Base-by-base conservation (phyloP, 2,329 filamentous ascomycete genomes). In the Sporothrix brunneoviolacea region DNA sequence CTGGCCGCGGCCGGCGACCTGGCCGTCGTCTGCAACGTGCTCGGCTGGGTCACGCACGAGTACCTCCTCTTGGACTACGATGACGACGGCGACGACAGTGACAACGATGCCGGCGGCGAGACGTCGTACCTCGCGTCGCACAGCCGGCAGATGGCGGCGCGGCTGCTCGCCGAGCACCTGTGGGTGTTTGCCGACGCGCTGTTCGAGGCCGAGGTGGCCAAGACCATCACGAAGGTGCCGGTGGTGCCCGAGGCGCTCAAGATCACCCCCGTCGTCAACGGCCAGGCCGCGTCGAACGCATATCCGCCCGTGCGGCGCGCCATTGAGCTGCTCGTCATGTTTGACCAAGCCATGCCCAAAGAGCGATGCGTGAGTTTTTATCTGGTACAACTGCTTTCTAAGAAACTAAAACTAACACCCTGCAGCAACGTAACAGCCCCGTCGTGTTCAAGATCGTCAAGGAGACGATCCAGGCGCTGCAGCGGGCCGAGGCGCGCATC, bases 381-480 rank as follows among this genome's bases (percentile, higher is more conserved):
- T 12, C 32, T 9, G 15, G 35, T 8, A 18, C 12, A 39, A 36
- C 8, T 6, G 21, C 32, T 10, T n/a, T 15, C 13, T 3, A n/a
- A n/a, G n/a, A n/a, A n/a, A n/a, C n/a, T n/a, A n/a, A n/a, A n/a
- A n/a, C n/a, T n/a, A n/a, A 18, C n/a, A 9, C 13, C 18, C 19
- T 10, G 9, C 64, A 77, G 69, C 68, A 73, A 65, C 66, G 72
- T 55, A 77, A 77, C 50, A 80, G 75, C 45, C 69, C 75, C 0
- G 74, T 81, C 1, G 70, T 82, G 5, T 82, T 77, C 63, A 77
- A 73, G 48, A 93, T 97, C 57, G 88, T 98, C 22, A 86, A 91
- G 61, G 88, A 94, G 66, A 93, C 91, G 2, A 96, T 91, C 0
- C 71, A 84, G 46, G 90, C 91, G 4, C 78, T 98, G 16, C 80